Conservation (phyloP, 192 early-diverging fungal species). For the Coemansia sp. region DNA sequence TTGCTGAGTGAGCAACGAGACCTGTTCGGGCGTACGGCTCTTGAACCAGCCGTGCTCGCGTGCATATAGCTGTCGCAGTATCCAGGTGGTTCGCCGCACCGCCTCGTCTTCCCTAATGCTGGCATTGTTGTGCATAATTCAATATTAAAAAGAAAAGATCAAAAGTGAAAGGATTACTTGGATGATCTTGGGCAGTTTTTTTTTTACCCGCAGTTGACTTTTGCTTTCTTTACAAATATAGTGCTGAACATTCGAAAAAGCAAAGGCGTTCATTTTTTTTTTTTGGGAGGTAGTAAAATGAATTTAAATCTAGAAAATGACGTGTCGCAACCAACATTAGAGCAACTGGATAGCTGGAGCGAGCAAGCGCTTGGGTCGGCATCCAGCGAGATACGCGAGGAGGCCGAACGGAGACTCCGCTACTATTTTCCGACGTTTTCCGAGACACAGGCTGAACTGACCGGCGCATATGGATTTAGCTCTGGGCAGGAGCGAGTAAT, state of each 20-base stretch:
- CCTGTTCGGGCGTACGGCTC: constrained; percentile 24
- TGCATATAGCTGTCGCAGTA: constrained; percentile 38
- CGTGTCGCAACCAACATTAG: constrained; percentile 37
- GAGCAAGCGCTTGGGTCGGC: constrained; percentile 66
- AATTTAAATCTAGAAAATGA: not conserved
- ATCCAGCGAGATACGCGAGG: constrained; percentile 56
- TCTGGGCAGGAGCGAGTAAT: constrained; percentile 41
- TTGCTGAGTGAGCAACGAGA: constrained; percentile 29
- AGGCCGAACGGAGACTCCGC: constrained; percentile 71
- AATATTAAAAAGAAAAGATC: no score
- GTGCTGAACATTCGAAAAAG: no score
- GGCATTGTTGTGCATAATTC: constrained; percentile 1
- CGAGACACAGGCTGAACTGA: constrained; percentile 50
- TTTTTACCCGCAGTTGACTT: no score
- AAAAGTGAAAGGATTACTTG: no score
- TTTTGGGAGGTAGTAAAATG: constrained; percentile 1
- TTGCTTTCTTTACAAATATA: no score
- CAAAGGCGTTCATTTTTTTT: no score
- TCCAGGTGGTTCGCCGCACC: constrained; percentile 37
- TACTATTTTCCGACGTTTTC: constrained; percentile 83
- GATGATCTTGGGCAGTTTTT: no score
- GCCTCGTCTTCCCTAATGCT: constrained; percentile 16
- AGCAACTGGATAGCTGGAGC: constrained; percentile 56
- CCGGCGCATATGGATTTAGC: constrained; percentile 36
- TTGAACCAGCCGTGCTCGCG: constrained; percentile 40